Percentiles rank a stretch among this genome's conserved stretches.
phyloP scores from a whole-genome alignment of 345 rosid genomes.

The Kernera saxatilis region DNA sequence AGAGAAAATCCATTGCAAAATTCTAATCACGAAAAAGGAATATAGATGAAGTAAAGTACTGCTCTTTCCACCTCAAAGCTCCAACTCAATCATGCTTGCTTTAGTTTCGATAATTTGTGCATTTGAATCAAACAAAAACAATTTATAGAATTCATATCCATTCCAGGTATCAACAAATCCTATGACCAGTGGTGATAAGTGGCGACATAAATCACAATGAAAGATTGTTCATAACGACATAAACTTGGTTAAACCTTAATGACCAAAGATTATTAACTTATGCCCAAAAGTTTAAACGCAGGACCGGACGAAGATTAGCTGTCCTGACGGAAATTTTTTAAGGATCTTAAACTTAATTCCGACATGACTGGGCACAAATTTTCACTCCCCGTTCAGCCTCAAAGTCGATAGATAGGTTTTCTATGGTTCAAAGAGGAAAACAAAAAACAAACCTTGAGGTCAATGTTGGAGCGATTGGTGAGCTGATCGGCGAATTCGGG shows the following conservation, averaged over 20 bases:
- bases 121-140: background rate
- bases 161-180: background rate
- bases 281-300: background rate
- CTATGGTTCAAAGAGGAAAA: background rate
- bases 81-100: background rate
- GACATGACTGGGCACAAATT: background rate
- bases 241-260: background rate
- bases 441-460: constrained; percentile 59
- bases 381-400: background rate
- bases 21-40: background rate
- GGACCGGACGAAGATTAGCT: background rate
- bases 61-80: background rate
- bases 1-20: background rate
- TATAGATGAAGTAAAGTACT: background rate
- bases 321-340: no score
- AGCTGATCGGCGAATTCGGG: constrained; percentile 62
- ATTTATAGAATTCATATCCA: background rate
- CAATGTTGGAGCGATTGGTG: constrained; percentile 71
- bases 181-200: background rate
- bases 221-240: background rate
- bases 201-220: background rate
- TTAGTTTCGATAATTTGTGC: background rate
- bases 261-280: background rate
- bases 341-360: background rate
- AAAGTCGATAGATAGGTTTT: background rate